These are phyloP conservation scores for Calocybe gangraenosa DNA, from an alignment of 768 basidiomycete species.

Conservation along the genomic window DNA sequence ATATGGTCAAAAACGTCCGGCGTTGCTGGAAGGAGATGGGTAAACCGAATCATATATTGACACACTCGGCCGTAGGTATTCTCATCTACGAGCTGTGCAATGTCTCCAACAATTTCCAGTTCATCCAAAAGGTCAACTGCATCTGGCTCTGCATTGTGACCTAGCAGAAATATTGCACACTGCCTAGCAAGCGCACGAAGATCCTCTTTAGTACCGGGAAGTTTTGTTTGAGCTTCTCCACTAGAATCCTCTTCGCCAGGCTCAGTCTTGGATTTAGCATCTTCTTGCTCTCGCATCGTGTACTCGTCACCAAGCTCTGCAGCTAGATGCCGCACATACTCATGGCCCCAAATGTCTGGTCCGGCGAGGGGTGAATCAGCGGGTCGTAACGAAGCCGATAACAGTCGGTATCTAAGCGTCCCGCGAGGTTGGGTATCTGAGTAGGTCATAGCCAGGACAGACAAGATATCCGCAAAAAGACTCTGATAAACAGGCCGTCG, in stretches of 20 bases:
- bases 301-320: slow-evolving; percentile 96
- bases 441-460: slow-evolving; percentile 99
- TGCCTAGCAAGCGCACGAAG: slow-evolving; percentile 73
- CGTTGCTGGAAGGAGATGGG: slow-evolving; percentile 5
- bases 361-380: slow-evolving; percentile 67
- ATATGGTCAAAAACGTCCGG: background rate
- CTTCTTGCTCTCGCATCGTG: slow-evolving; percentile 58
- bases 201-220: slow-evolving; percentile 66
- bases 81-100: slow-evolving; percentile 75
- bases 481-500: slow-evolving; percentile 45
- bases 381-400: slow-evolving; percentile 68
- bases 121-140: slow-evolving; percentile 95
- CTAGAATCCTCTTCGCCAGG: slow-evolving; percentile 25
- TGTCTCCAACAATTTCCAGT: slow-evolving; percentile 81
- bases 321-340: slow-evolving; percentile 96
- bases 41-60: slow-evolving; percentile 91
- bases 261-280: slow-evolving; percentile 18
- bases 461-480: slow-evolving; percentile 94
- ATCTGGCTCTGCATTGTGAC: slow-evolving; percentile 96
- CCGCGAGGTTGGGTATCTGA: slow-evolving; percentile 97
- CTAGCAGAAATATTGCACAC: slow-evolving; percentile 85
- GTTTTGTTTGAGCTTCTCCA: slow-evolving; percentile 26
- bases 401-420: slow-evolving; percentile 88
- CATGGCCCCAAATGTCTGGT: slow-evolving; percentile 98
- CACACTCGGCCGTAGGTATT: slow-evolving; percentile 90